Evolutionary conservation across 2,329 filamentous ascomycete genomes (phyloP), one percentile per base, ranked within the genome.

Genomic region (Beauveria caledonica): DNA sequence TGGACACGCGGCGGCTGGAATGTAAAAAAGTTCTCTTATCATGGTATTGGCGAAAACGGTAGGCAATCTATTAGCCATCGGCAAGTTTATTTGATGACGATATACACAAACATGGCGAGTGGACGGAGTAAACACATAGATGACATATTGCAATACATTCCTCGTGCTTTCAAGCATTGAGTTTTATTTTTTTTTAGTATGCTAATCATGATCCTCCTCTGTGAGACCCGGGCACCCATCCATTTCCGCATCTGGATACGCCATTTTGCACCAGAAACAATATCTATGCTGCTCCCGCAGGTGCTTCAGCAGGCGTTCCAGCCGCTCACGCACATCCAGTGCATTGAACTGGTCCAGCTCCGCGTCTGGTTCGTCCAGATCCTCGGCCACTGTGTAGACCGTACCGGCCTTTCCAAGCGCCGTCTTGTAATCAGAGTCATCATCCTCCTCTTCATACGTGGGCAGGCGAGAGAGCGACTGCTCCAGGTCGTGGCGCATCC

Each of bases 181-280:
- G 4, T 17, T 25, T 19, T 25, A 21, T 3, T 42, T 23, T 33
- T 33, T 13, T 4, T 33, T 45, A 9, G 9, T 23, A 27, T 25
- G 15, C 67, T 54, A 76, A 66, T 87, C 84, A 63, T 87, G 85
- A 67, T 97, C 92, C 68, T 96, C 92, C 73, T 97, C 94, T 0
- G 86, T 89, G 40, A 87, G 60, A 1, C 94, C 94, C 0, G 94
- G 93, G 78, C 94, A 99, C 0, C 90, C 92, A 13, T 94, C 90
- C 87, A 97, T 86, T 40, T 77, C 74, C 40, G 76, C 77, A 68
- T 91, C 86, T 0, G 86, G 82, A 71, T 97, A 99, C 57, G 78
- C 78, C 73, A 82, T 88, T 72, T 97, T 97, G 75, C 94, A 99
- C 89, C 92, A 99, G 71, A 97, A 96, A 76, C 94, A 99, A 71